Evolutionary conservation across 2,329 filamentous ascomycete genomes (phyloP), one percentile per base, ranked within the genome.

Genomic region (Mycosphaerella sp.): DNA sequence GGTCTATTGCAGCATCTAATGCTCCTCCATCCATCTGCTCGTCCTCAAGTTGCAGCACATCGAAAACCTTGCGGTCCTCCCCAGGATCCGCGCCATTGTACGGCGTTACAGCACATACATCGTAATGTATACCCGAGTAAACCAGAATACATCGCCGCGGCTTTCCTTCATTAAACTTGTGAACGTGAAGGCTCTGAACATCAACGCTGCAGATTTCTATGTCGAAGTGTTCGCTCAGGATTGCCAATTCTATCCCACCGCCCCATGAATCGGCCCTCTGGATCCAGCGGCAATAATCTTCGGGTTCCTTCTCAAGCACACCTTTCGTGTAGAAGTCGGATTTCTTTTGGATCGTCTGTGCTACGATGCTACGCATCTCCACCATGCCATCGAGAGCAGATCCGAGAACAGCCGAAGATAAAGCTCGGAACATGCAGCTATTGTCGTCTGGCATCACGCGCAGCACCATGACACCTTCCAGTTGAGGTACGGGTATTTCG

Each of bases 371-470:
- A 49, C 90, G 83, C 14, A 96, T 75, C 62, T 86, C 84, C 0
- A 76, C 80, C 81, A 87, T 85, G 7, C 77, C 75, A 56, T 85
- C 81, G 60, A 85, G 76, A 1, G 75, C 74, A 8, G 68, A 66
- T 28, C 80, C 79, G 43, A 88, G 80, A n/a, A 95, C 77, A 2
- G 86, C 86, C 48, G 84, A 86, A 13, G 87, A 87, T 41, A 97
- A 83, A 0, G 91, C 90, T 25, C 89, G 86, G 70, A 96, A 97
- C 63, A 97, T 82, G 71, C 91, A 97, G 52, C 84, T 89, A 70
- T 96, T 96, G 69, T 97, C 91, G 65, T 96, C 91, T 4, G 90
- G 89, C 91, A 97, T 96, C 44, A 97, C 87, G 12, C 91, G 85
- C 14, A 96, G 79, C 7, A 94, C 86, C 14, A 80, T 68, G 1